Percentiles rank a stretch among this genome's conserved stretches.
Evolutionary conservation across 2,329 filamentous ascomycete genomes (phyloP).

Genomic region (Venturia effusa): DNA sequence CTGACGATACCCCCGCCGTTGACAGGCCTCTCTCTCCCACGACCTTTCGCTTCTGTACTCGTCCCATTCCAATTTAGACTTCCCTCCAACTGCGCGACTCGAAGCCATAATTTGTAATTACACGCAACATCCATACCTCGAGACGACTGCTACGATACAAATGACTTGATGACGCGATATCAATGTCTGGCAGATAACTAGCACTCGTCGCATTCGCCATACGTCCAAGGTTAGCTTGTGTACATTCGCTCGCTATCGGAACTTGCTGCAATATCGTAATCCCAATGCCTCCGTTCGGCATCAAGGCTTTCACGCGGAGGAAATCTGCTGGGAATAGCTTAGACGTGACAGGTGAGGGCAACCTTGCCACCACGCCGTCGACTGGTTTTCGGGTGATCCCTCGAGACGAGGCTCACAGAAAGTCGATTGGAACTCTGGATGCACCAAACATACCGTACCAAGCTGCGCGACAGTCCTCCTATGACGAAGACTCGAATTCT

Average conservation of each 20-base stretch:
- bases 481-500: slow-evolving; percentile 4
- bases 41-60: neutral
- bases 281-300: neutral
- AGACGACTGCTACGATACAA: neutral
- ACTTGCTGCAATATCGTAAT: neutral
- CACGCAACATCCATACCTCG: neutral
- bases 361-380: neutral
- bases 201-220: neutral
- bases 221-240: neutral
- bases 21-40: neutral
- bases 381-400: slow-evolving; percentile 10
- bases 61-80: neutral
- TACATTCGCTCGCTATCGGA: neutral
- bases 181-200: neutral
- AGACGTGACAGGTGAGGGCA: slow-evolving; percentile 2
- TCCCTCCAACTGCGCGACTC: neutral
- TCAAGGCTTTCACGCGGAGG: neutral
- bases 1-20: neutral
- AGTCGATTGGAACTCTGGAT: slow-evolving; percentile 1
- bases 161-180: neutral
- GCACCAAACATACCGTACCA: neutral
- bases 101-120: neutral
- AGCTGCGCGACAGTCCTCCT: slow-evolving; percentile 6
- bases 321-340: slow-evolving; percentile 11
- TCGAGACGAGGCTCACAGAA: slow-evolving; percentile 8